These are phyloP conservation scores for Amyloporia xantha DNA, from an alignment of 768 basidiomycete genomes.

Conservation along the genomic window DNA sequence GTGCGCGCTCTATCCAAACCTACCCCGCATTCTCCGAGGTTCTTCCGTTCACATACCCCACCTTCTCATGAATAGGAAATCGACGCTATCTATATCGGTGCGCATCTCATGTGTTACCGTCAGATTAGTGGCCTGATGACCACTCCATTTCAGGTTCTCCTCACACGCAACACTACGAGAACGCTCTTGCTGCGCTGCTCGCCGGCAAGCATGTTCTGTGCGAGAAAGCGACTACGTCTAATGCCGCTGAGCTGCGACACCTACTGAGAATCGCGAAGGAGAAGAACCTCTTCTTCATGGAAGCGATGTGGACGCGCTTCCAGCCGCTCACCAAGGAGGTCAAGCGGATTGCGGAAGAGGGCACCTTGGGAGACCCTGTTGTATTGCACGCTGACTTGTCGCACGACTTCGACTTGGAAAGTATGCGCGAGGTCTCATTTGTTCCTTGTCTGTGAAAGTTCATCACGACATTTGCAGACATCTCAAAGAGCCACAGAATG, in stretches of 20 bases:
- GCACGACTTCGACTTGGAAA: constrained; percentile 54
- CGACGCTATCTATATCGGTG: constrained; percentile 72
- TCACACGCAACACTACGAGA: constrained; percentile 76
- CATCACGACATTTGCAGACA: constrained; percentile 32
- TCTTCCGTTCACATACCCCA: constrained; percentile 4
- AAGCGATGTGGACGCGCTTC: constrained; percentile 86
- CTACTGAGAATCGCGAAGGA: constrained; percentile 71
- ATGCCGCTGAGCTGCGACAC: constrained; percentile 66
- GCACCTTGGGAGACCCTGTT: constrained; percentile 58
- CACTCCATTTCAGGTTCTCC: constrained; percentile 54
- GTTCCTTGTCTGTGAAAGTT: not conserved
- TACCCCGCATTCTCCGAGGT: constrained; percentile 2
- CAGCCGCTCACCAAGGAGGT: constrained; percentile 62
- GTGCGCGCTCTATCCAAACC: constrained; percentile 29
- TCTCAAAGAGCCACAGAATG: constrained; percentile 66
- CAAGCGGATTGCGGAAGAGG: constrained; percentile 55
- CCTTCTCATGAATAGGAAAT: constrained; percentile 45
- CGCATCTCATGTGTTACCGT: not conserved
- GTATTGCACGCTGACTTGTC: constrained; percentile 73
- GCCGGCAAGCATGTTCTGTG: constrained; percentile 83
- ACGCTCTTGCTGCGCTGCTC: constrained; percentile 67
- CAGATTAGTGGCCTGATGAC: not conserved
- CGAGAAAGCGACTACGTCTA: constrained; percentile 84
- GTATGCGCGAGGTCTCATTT: not conserved
- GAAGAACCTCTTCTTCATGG: constrained; percentile 84